Conservation (phyloP, 371 early-diverging fungal species). For the Mucor lusitanicus region DNA sequence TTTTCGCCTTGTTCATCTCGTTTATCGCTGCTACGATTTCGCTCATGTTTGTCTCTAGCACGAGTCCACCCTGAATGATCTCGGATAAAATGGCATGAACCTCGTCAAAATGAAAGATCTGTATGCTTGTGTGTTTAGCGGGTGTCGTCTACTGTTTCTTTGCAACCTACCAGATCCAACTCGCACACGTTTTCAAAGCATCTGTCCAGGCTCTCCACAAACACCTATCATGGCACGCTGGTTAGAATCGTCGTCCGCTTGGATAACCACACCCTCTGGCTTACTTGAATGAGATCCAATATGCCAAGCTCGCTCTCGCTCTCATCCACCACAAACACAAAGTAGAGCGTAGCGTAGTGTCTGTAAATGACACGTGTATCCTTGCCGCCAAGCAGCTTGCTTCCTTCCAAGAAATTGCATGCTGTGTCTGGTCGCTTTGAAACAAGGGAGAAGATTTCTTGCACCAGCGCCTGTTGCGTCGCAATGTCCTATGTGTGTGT, state of each 20-base stretch:
- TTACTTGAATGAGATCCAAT: slow-evolving; percentile 90
- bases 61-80: slow-evolving; percentile 80
- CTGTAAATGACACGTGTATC: slow-evolving; percentile 93
- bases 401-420: slow-evolving; percentile 92
- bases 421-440: slow-evolving; percentile 83
- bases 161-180: slow-evolving; percentile 76
- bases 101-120: slow-evolving; percentile 76
- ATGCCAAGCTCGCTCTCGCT: slow-evolving; percentile 96
- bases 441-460: slow-evolving; percentile 82
- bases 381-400: slow-evolving; percentile 79
- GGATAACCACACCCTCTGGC: no score
- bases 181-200: slow-evolving; percentile 97
- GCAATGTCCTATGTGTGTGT: slow-evolving; percentile 64
- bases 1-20: slow-evolving; percentile 30
- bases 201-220: slow-evolving; percentile 93
- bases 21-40: slow-evolving; percentile 66
- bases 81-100: slow-evolving; percentile 78
- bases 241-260: no score
- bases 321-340: slow-evolving; percentile 92
- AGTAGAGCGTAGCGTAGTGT: slow-evolving; percentile 91
- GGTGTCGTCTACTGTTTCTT: neutral
- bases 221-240: slow-evolving; percentile 70
- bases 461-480: slow-evolving; percentile 78
- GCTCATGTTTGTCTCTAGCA: slow-evolving; percentile 66
- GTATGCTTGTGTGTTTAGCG: neutral